A percentile compares a stretch with the other conserved stretches of the same genome.
phyloP scores from a whole-genome alignment of 2,329 filamentous ascomycete species.

The Phyllosticta citriasiana region DNA sequence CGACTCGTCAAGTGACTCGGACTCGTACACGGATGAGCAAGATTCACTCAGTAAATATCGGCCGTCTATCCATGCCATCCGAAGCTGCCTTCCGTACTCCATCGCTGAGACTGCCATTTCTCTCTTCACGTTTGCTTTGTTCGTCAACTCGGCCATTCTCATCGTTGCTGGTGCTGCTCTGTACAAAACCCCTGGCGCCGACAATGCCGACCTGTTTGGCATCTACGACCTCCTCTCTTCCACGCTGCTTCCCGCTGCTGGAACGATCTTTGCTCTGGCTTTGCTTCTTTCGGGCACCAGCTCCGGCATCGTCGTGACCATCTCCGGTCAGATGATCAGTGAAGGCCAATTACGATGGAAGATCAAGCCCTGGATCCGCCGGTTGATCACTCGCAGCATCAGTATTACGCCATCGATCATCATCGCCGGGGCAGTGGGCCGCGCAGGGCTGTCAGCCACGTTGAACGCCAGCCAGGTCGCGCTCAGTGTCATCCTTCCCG shows the following conservation, averaged over 20 bases:
- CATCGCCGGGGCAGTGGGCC: slow-evolving; percentile 69
- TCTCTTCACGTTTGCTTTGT: slow-evolving; percentile 73
- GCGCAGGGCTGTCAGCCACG: slow-evolving; percentile 57
- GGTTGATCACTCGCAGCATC: slow-evolving; percentile 67
- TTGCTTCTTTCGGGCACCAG: slow-evolving; percentile 70
- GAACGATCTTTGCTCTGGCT: slow-evolving; percentile 74
- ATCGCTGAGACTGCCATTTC: slow-evolving; percentile 60
- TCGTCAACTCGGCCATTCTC: slow-evolving; percentile 74
- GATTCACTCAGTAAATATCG: slow-evolving; percentile 52
- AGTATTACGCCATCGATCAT: slow-evolving; percentile 75
- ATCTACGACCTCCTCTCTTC: slow-evolving; percentile 64
- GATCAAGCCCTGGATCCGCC: slow-evolving; percentile 65
- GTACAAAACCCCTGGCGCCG: slow-evolving; percentile 38
- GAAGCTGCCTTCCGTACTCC: slow-evolving; percentile 62
- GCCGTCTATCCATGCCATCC: slow-evolving; percentile 63
- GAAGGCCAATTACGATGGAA: slow-evolving; percentile 73
- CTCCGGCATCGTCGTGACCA: slow-evolving; percentile 81
- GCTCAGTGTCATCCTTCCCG: slow-evolving; percentile 68
- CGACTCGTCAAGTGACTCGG: slow-evolving; percentile 9
- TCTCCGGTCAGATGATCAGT: slow-evolving; percentile 79
- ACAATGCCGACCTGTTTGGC: slow-evolving; percentile 67
- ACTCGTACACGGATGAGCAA: slow-evolving; percentile 27
- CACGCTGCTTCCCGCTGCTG: slow-evolving; percentile 64
- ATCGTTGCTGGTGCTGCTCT: slow-evolving; percentile 73
- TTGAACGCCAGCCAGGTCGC: slow-evolving; percentile 70